phyloP scores from a whole-genome alignment of 1,139 yeast genomes.

The Hansenula lynferdii region DNA sequence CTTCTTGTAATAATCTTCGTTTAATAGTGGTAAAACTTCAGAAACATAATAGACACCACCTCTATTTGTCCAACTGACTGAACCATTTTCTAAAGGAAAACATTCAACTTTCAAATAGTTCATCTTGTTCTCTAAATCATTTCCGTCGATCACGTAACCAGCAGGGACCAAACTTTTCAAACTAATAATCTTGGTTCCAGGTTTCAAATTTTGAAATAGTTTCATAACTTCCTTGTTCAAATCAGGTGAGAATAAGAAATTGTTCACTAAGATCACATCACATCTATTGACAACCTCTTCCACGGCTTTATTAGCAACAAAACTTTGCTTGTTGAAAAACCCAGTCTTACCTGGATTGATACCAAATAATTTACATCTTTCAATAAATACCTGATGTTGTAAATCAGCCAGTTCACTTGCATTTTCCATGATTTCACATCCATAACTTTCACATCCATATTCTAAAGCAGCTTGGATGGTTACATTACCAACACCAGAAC shows the following conservation, averaged over 20 bases:
- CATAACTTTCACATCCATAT: slow-evolving; percentile 79
- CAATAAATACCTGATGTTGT: slow-evolving; percentile 55
- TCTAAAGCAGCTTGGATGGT: slow-evolving; percentile 87
- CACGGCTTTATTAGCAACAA: slow-evolving; percentile 60
- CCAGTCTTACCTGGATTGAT: slow-evolving; percentile 49
- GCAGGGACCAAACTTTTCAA: slow-evolving; percentile 65
- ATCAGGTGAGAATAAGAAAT: slow-evolving; percentile 73
- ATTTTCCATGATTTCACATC: slow-evolving; percentile 84
- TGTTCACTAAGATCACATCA: slow-evolving; percentile 74
- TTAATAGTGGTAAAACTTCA: slow-evolving; percentile 50
- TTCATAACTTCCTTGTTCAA: slow-evolving; percentile 67
- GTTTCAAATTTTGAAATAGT: slow-evolving; percentile 56
- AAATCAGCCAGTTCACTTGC: slow-evolving; percentile 65
- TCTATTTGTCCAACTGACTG: slow-evolving; percentile 89
- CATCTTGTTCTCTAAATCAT: slow-evolving; percentile 53
- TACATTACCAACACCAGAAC: slow-evolving; percentile 94
- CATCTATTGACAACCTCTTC: slow-evolving; percentile 52
- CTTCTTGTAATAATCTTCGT: slow-evolving; percentile 30
- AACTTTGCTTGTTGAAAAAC: slow-evolving; percentile 64
- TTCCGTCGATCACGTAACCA: slow-evolving; percentile 48
- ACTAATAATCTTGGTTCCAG: slow-evolving; percentile 77
- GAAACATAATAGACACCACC: slow-evolving; percentile 80
- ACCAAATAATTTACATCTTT: slow-evolving; percentile 61
- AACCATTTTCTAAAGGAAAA: slow-evolving; percentile 58
- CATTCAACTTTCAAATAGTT: slow-evolving; percentile 64